Percentiles rank a stretch among this genome's conserved stretches.
Conservation (phyloP, 108 stramenopile genomes). For the Mediolabrus comicus region DNA sequence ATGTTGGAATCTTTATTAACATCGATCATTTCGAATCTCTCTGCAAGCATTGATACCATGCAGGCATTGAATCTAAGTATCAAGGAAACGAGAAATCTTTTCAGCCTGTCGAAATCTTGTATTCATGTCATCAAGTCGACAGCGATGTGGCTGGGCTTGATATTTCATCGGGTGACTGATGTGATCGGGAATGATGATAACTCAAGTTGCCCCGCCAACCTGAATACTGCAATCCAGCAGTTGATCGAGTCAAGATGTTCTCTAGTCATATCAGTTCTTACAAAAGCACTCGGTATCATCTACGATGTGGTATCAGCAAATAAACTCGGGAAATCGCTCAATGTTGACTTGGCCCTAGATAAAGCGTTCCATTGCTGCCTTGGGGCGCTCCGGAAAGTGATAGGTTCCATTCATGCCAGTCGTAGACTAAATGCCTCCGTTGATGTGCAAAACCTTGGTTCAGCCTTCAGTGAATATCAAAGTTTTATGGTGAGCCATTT, state of each 20-base stretch:
- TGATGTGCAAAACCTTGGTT: neutral
- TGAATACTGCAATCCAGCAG: constrained; percentile 10
- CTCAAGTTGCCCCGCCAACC: neutral
- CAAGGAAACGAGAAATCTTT: neutral
- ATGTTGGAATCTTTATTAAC: constrained; percentile 31
- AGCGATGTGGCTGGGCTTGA: constrained; percentile 17
- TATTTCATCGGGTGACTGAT: constrained; percentile 17
- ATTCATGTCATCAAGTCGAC: constrained; percentile 20
- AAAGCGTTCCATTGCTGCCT: constrained; percentile 29
- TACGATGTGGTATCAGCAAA: constrained; percentile 7
- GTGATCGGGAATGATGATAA: neutral
- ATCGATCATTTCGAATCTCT: constrained; percentile 27
- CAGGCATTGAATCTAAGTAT: constrained; percentile 10
- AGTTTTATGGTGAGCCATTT: constrained; percentile 16
- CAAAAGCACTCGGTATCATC: constrained; percentile 15
- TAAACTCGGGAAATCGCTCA: neutral
- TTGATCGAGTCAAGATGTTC: constrained; percentile 8
- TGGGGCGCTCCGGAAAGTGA: constrained; percentile 12
- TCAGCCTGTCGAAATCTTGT: constrained; percentile 19
- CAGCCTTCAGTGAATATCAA: constrained; percentile 14
- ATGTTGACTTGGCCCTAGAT: constrained; percentile 5
- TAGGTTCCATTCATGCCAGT: constrained; percentile 9
- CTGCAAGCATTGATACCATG: constrained; percentile 12
- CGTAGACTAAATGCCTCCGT: neutral
- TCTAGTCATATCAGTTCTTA: constrained; percentile 23